Evolutionary conservation across 2,329 filamentous ascomycete genomes (phyloP).

Genomic region (Colletotrichum salicis): DNA sequence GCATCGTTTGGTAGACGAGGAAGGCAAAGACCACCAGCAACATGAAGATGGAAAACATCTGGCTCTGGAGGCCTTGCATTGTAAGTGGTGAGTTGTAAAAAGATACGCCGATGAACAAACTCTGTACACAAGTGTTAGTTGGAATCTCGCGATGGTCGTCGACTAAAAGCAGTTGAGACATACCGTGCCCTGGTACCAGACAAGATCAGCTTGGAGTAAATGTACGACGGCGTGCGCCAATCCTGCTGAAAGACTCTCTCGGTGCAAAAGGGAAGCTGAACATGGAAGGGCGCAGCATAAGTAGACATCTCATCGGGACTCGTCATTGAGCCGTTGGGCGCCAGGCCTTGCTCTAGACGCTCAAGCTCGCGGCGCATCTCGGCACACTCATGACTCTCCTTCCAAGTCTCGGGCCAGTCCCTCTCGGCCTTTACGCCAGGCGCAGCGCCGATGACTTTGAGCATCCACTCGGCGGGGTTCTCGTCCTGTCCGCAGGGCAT

Average conservation of each 20-base stretch:
- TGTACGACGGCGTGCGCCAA: conserved; percentile 80
- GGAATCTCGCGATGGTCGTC: neutral
- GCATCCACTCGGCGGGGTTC: conserved; percentile 77
- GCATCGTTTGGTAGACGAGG: conserved; percentile 70
- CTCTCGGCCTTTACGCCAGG: conserved; percentile 57
- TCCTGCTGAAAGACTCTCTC: conserved; percentile 79
- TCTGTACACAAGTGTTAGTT: conserved; percentile 36
- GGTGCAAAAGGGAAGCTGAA: conserved; percentile 70
- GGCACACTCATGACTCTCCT: conserved; percentile 44
- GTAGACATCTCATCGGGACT: conserved; percentile 53
- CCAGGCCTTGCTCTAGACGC: conserved; percentile 37
- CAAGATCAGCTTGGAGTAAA: conserved; percentile 75
- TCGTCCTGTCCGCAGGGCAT: conserved; percentile 61
- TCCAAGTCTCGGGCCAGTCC: conserved; percentile 52
- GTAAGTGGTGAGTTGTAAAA: conserved; percentile 68
- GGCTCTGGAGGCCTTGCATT: conserved; percentile 72
- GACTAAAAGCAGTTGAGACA: neutral
- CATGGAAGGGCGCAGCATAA: conserved; percentile 74
- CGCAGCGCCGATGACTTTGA: conserved; percentile 57
- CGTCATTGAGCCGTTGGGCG: neutral
- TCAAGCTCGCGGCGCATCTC: conserved; percentile 46
- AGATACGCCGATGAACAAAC: conserved; percentile 73
- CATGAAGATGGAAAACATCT: conserved; percentile 75
- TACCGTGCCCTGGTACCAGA: conserved; percentile 56
- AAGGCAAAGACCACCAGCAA: conserved; percentile 72